Conservation (phyloP, 2,329 filamentous ascomycete species). For the Apiospora malaysiana region DNA sequence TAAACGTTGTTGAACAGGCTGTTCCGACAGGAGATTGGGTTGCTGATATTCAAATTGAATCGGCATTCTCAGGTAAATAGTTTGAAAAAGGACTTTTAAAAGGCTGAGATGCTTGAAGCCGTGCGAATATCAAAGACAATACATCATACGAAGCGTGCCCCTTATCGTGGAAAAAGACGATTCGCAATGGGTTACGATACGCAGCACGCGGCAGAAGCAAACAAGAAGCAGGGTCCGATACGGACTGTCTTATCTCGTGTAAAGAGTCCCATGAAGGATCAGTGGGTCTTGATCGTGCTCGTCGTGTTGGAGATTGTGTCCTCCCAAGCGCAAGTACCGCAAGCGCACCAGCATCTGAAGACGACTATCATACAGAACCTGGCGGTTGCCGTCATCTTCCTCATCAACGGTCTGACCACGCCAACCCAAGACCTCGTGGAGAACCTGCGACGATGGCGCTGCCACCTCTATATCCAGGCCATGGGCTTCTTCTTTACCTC, state of each 20-base stretch:
- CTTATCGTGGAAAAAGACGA: background rate
- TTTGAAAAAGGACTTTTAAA: background rate
- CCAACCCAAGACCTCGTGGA: background rate
- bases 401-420: conserved; percentile 10
- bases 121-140: background rate
- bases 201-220: background rate
- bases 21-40: background rate
- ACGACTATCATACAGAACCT: background rate
- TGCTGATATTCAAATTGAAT: background rate
- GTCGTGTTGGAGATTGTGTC: background rate
- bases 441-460: background rate
- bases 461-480: conserved; percentile 4
- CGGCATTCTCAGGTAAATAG: background rate
- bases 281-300: background rate
- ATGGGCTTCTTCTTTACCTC: conserved; percentile 12
- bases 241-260: background rate
- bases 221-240: background rate
- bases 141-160: background rate
- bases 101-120: background rate
- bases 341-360: background rate
- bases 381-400: conserved; percentile 9
- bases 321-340: background rate
- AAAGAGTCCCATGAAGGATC: background rate
- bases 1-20: too few relatives aligned
- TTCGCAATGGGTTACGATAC: background rate